Base-by-base conservation (phyloP, 2,329 filamentous ascomycete species). In the Rhynchosporium agropyri region DNA sequence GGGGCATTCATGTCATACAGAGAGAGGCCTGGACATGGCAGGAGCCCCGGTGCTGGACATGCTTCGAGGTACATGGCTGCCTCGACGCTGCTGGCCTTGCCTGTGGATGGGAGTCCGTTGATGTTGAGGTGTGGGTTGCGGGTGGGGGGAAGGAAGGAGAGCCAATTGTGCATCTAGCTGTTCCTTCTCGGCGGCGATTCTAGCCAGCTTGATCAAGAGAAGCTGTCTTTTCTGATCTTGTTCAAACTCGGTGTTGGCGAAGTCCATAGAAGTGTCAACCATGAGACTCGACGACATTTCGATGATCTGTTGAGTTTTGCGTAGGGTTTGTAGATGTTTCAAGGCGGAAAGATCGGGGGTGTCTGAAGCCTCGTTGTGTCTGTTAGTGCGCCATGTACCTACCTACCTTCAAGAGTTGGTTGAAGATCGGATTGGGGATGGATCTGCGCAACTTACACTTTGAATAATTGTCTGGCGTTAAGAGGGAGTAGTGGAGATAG, bases 101-200 rank as follows among this genome's bases (percentile, higher is more conserved):
- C 72, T 73, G 63, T 72, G 64, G 33, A 73, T 69, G 10, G 70
- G 70, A 28, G 70, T 68, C 42, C 69, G 65, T 45, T 69, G 68
- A 31, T 69, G 64, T 58, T 68, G 65, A 20, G 66, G 62, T 7
- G 64, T 64, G 20, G 62, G 50, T 8, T 65, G 31, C n/a, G 67
- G 46, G 45, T 40, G 28, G 42, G 61, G 48, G 13, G 65, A 51
- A 2, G 60, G 49, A 42, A 69, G 55, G 10, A 67, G 60, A 6
- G 69, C 66, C 42, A 73, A 67, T 58, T 69, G 53, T 31, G 71
- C 72, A 38, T 74, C 63, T 48, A 72, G 65, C 31, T 70, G 63
- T 58, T 66, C 70, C 65, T 69, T 66, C 55, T 66, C 38, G 33
- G 70, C 71, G 28, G 72, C 59, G 33, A 71, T 66, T 42, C 69